Percentiles rank a stretch among this genome's conserved stretches.
These are phyloP conservation scores for Beauveria pseudobassiana DNA, from an alignment of 2,329 filamentous ascomycete species.

Conservation along the genomic window DNA sequence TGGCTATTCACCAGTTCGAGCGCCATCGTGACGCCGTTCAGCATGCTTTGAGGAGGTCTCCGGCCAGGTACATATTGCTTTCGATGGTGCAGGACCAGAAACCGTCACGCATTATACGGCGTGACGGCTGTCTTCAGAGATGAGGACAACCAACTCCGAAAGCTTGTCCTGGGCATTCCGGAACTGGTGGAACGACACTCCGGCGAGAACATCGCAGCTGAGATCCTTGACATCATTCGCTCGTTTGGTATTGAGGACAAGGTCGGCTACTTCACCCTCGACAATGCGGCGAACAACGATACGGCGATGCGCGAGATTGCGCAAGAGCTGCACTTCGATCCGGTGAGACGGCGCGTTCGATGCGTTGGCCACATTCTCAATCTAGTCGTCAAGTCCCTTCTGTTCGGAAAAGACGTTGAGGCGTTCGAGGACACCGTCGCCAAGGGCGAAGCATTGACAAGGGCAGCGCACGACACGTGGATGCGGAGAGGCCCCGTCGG, in stretches of 20 bases:
- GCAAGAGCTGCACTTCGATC: not conserved
- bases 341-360: not conserved
- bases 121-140: not conserved
- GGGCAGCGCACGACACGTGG: constrained; percentile 10
- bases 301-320: not conserved
- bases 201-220: too few species aligned
- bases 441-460: not conserved
- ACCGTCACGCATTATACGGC: not conserved
- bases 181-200: too few species aligned
- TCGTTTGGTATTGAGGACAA: not conserved
- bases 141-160: too few species aligned
- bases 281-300: constrained; percentile 11
- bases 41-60: not conserved
- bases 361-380: constrained; percentile 15
- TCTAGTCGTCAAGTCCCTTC: constrained; percentile 12
- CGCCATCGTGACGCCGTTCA: not conserved
- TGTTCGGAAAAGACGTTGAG: constrained; percentile 14
- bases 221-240: not conserved
- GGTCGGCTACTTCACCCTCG: constrained; percentile 10
- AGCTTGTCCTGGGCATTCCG: too few species aligned
- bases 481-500: constrained; percentile 12
- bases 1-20: not conserved
- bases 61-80: not conserved
- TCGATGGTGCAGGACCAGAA: not conserved
- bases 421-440: constrained; percentile 10